Evolutionary conservation across 2,329 filamentous ascomycete species (phyloP), one percentile per base, ranked within the genome.

Genomic region (Aureobasidium lini): DNA sequence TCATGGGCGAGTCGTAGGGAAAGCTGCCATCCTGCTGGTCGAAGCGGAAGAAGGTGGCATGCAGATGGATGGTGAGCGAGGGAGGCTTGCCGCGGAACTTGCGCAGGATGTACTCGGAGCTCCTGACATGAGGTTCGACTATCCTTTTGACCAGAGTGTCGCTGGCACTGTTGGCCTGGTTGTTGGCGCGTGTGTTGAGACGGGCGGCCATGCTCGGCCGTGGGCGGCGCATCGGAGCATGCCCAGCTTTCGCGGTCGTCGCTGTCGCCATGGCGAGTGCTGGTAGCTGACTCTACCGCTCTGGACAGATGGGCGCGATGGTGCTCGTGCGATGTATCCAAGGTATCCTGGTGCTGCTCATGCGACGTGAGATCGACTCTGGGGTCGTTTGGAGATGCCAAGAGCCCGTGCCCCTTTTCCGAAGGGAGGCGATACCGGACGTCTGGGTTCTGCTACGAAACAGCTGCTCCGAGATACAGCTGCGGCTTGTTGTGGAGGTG

Each of bases 21-120:
- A 96, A 96, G 70, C 89, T 93, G 68, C 92, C 89, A 72, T 96
- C 91, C 73, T 96, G 93, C 67, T 91, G 85, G 66, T 97, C 93
- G 75, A 99, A 95, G 60, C 88, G 85, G 70, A 96, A 97, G 73
- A 96, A 87, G 4, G 83, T 90, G 9, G 85, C 81, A 70, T 96
- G 86, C 34, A 99, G 78, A 71, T 96, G 92, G 28, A 99, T 79
- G 53, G 93, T 84, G 28, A 99, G 78, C 4, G 93, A 97, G 0
- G 94, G 92, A 8, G 86, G 84, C 53, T 80, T 80, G 68, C 81
- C 84, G 42, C 78, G 79, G 73, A 87, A 91, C 74, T 92, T 95
- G 66, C 83, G 85, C n/a, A 97, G 79, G 49, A 97, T 90, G 67
- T 94, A 89, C 13, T 81, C 75, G 62, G 86, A 84, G 32, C 85